A percentile compares a stretch with the other conserved stretches of the same genome.
Evolutionary conservation across 805 yeast genomes (phyloP).

Genomic region (Yarrowia keelungensis): DNA sequence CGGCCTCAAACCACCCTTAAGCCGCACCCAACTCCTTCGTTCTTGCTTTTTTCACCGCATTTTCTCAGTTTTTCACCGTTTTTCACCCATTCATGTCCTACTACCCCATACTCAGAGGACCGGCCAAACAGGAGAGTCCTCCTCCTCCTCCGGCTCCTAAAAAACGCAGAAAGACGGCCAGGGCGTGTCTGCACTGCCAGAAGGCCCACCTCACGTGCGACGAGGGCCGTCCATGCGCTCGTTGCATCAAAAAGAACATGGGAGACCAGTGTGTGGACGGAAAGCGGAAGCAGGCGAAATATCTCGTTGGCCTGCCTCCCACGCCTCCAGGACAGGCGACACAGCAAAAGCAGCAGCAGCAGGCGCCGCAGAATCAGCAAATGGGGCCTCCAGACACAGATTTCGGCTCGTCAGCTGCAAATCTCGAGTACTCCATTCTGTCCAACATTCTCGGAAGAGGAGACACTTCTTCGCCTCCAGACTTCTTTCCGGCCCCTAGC

Average conservation of each 20-base stretch:
- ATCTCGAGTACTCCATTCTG: conserved; percentile 50
- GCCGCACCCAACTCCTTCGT: no score
- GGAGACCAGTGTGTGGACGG: conserved; percentile 79
- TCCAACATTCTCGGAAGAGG: conserved; percentile 46
- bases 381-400: conserved; percentile 41
- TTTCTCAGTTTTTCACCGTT: background rate
- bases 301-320: conserved; percentile 66
- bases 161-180: conserved; percentile 66
- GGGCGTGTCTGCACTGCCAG: conserved; percentile 90
- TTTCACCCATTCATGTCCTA: conserved; percentile 10
- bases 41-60: background rate
- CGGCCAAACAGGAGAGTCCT: conserved; percentile 17
- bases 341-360: conserved; percentile 15
- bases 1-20: background rate
- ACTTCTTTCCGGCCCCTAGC: conserved; percentile 35
- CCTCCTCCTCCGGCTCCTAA: conserved; percentile 27
- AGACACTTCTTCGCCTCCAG: conserved; percentile 36
- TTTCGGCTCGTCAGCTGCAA: conserved; percentile 51
- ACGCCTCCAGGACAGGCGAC: conserved; percentile 15
- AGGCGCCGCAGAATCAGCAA: background rate
- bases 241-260: conserved; percentile 73
- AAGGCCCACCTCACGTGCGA: conserved; percentile 90
- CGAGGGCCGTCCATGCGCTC: conserved; percentile 71
- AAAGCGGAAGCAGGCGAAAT: conserved; percentile 77
- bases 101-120: conserved; percentile 30